Percentiles rank a stretch among this genome's conserved stretches.
Conservation (phyloP, 129 eudicot genomes). For the Silybum marianum region DNA sequence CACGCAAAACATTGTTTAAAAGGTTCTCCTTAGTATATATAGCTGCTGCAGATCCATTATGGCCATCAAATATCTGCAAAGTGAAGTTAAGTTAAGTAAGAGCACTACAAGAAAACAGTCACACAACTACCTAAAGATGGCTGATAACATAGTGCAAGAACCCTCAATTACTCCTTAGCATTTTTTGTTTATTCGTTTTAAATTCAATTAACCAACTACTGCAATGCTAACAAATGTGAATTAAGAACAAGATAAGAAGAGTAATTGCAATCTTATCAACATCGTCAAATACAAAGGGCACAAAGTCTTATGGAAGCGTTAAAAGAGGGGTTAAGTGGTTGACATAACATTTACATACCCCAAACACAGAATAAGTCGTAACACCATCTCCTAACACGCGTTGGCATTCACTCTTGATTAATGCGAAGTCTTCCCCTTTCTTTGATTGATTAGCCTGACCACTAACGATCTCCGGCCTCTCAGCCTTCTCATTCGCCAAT, state of each 20-base stretch:
- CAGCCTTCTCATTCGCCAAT: slow-evolving; percentile 81
- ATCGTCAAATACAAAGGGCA: too few relatives aligned
- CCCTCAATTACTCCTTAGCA: neutral
- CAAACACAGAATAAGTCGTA: slow-evolving; percentile 82
- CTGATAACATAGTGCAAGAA: neutral
- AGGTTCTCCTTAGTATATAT: slow-evolving; percentile 90
- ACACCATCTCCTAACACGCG: slow-evolving; percentile 75
- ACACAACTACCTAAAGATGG: neutral
- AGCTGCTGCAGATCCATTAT: slow-evolving; percentile 94
- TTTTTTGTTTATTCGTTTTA: neutral
- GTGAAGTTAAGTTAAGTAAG: neutral
- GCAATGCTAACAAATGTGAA: slow-evolving; percentile 9
- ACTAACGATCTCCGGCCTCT: slow-evolving; percentile 61
- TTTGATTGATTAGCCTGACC: slow-evolving; percentile 86
- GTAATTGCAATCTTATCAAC: neutral
- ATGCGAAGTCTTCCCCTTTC: slow-evolving; percentile 90
- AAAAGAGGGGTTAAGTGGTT: neutral
- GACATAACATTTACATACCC: slow-evolving; percentile 45
- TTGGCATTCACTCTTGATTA: slow-evolving; percentile 73
- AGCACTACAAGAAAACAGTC: neutral
- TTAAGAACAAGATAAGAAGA: neutral
- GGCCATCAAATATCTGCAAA: slow-evolving; percentile 97
- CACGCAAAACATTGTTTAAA: slow-evolving; percentile 69
- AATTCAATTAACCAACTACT: neutral
- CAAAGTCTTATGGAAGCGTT: neutral